Conservation (phyloP, 495 filamentous ascomycete species). For the Hyaloscypha variabilis region DNA sequence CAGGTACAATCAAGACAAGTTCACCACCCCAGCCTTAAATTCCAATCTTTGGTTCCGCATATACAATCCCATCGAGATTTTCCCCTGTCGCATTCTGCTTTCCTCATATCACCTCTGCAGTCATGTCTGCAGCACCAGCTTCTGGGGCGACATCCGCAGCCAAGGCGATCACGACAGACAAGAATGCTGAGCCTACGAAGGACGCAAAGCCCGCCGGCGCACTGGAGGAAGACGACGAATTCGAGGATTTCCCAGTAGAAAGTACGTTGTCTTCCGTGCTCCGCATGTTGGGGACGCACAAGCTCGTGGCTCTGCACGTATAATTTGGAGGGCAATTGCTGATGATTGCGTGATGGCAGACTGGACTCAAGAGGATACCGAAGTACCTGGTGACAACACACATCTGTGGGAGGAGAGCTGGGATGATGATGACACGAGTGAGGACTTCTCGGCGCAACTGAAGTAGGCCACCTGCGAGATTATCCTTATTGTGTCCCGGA, state of each 20-base stretch:
- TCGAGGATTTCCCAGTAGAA: constrained; percentile 98
- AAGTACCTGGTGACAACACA: constrained; percentile 70
- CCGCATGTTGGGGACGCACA: constrained; percentile 2
- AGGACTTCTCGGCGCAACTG: constrained; percentile 94
- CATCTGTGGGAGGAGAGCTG: constrained; percentile 99
- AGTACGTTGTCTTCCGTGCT: constrained; percentile 55
- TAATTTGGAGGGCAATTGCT: constrained; percentile 11
- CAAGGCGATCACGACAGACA: constrained; percentile 26
- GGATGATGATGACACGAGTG: constrained; percentile 97
- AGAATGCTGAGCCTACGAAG: constrained; percentile 31
- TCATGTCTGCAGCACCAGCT: constrained; percentile 33
- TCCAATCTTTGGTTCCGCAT: not conserved
- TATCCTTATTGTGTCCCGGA: not conserved
- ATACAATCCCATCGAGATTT: not conserved
- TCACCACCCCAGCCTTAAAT: not conserved
- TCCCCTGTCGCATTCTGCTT: not conserved
- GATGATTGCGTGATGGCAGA: constrained; percentile 51
- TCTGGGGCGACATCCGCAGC: constrained; percentile 26
- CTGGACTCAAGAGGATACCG: constrained; percentile 85
- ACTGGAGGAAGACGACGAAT: constrained; percentile 97
- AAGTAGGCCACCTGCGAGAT: constrained; percentile 61
- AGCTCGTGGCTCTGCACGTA: not conserved
- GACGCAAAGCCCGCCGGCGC: constrained; percentile 54
- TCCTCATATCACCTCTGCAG: not conserved
- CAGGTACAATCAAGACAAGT: not conserved